A percentile compares a stretch with the other conserved stretches of the same genome.
Conservation (phyloP, 805 yeast species). For the Wickerhamomyces subpelliculosus region DNA sequence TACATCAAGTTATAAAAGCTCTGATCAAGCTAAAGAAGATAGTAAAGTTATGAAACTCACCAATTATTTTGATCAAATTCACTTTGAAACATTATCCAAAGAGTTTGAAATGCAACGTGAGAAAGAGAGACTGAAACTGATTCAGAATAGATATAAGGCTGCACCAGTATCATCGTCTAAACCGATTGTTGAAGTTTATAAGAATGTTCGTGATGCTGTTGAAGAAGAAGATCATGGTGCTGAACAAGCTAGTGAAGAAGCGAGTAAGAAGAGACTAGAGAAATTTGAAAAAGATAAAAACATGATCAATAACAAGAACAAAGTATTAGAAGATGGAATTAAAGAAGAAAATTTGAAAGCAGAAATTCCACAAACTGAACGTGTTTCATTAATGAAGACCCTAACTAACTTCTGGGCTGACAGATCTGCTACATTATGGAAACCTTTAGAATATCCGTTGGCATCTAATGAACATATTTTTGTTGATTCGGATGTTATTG, state of each 20-base stretch:
- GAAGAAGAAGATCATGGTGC: slow-evolving; percentile 43
- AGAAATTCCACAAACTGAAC: slow-evolving; percentile 46
- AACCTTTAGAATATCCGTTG: slow-evolving; percentile 80
- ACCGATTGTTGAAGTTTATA: slow-evolving; percentile 88
- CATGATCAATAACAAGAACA: slow-evolving; percentile 3
- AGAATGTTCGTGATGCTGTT: slow-evolving; percentile 84
- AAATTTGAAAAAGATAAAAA: slow-evolving; percentile 1
- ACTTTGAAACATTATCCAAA: slow-evolving; percentile 69
- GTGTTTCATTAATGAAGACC: slow-evolving; percentile 72
- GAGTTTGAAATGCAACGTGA: slow-evolving; percentile 89
- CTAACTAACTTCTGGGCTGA: slow-evolving; percentile 96
- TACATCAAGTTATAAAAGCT: slow-evolving; percentile 3
- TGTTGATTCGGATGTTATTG: slow-evolving; percentile 88
- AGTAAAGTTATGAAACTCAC: slow-evolving; percentile 60
- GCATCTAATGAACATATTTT: slow-evolving; percentile 79
- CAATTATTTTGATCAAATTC: slow-evolving; percentile 62
- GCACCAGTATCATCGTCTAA: slow-evolving; percentile 64
- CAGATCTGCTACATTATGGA: slow-evolving; percentile 92
- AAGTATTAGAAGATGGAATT: slow-evolving; percentile 10
- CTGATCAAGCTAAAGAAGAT: slow-evolving; percentile 17
- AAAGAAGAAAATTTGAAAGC: slow-evolving; percentile 11
- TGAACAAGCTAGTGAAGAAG: slow-evolving; percentile 9
- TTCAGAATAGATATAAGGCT: slow-evolving; percentile 56
- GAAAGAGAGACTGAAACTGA: slow-evolving; percentile 58
- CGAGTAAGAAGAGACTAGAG: slow-evolving; percentile 10